Percentiles rank a stretch among this genome's conserved stretches.
Conservation (phyloP, 306 rosid genomes). For the Dalbergia cochinchinensis region DNA sequence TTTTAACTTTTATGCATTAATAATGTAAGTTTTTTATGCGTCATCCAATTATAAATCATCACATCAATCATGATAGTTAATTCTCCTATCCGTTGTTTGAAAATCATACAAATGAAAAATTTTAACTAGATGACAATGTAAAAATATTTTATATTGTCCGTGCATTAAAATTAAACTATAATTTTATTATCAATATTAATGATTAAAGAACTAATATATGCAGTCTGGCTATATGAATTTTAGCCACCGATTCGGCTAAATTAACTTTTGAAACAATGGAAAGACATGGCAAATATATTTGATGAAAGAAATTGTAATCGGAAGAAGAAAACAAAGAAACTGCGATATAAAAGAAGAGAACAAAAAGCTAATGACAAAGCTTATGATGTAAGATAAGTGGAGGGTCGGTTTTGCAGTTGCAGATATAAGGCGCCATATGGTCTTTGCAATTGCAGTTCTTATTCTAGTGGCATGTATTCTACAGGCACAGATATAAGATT, state of each 20-base stretch:
- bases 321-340: neutral
- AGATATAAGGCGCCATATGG: neutral
- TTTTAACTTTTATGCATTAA: no score
- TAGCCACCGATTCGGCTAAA: no score
- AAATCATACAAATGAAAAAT: no score
- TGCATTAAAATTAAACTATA: neutral
- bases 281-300: neutral
- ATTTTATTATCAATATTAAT: neutral
- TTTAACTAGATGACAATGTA: no score
- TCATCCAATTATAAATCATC: no score
- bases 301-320: neutral
- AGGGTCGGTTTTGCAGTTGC: neutral
- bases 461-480: neutral
- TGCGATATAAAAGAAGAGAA: neutral
- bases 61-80: no score
- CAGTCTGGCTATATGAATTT: neutral
- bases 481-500: neutral
- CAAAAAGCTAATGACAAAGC: neutral
- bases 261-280: neutral
- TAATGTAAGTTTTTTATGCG: no score
- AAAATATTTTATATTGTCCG: no score
- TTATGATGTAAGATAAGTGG: neutral
- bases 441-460: neutral
- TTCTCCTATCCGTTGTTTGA: no score
- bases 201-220: neutral